Conservation (phyloP, 2,329 filamentous ascomycete genomes). For the Clonostachys chloroleuca region DNA sequence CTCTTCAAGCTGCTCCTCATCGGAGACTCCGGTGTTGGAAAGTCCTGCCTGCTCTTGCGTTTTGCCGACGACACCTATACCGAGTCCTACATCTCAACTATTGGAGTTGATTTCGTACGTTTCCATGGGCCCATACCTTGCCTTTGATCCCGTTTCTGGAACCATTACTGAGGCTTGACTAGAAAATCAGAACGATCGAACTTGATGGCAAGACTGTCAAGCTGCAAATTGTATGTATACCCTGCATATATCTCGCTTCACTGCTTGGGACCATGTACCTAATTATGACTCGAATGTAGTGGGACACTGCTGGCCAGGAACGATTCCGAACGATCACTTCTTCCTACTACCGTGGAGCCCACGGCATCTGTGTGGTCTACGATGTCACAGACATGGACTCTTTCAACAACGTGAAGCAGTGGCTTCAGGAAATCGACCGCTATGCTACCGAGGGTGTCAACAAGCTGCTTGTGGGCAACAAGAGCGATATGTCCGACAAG, state of each 20-base stretch:
- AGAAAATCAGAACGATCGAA: constrained; percentile 99
- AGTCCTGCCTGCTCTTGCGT: constrained; percentile 96
- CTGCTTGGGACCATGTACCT: neutral
- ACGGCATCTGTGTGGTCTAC: constrained; percentile 99
- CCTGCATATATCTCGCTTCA: neutral
- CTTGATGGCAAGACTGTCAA: constrained; percentile 99
- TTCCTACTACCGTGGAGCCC: constrained; percentile 97
- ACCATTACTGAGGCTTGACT: constrained; percentile 5
- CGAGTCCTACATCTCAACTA: constrained; percentile 99
- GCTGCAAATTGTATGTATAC: constrained; percentile 86
- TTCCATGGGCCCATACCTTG: neutral
- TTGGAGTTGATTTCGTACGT: constrained; percentile 97
- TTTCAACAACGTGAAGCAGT: constrained; percentile 99
- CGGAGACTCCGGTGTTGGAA: constrained; percentile 99
- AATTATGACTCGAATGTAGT: constrained; percentile 51
- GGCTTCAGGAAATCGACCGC: constrained; percentile 98
- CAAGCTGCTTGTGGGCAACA: constrained; percentile 99
- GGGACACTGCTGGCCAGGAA: constrained; percentile 98
- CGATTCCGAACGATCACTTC: constrained; percentile 99
- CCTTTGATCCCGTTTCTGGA: neutral
- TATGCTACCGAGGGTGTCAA: constrained; percentile 99
- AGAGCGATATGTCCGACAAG: constrained; percentile 99
- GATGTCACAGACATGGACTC: constrained; percentile 99
- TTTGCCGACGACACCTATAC: constrained; percentile 99
- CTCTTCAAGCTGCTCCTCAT: constrained; percentile 99